Base-by-base conservation (phyloP, 2,329 filamentous ascomycete genomes). In the Lasiodiplodia sp. region DNA sequence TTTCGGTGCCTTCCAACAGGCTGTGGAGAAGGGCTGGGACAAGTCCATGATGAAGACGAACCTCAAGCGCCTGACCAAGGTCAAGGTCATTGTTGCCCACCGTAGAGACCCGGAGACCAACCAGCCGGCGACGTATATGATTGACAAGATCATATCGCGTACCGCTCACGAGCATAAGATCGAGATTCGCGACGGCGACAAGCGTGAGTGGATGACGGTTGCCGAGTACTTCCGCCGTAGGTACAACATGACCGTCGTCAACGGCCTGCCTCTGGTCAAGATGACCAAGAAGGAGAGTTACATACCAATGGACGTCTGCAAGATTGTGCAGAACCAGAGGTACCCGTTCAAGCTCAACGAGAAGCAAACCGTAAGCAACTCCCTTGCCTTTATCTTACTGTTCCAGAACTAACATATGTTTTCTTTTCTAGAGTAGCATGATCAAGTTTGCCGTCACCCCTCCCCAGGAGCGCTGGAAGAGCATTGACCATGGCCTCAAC, bases 391-490 rank as follows among this genome's bases (percentile, higher is more conserved):
- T 25, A 3, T 34, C 5, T 38, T 3, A n/a, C 11, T 12, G 23
- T 14, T 11, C 16, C 10, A 2, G 2, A 5, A 5, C 60, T 64
- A 11, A 64, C 58, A 3, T 6, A 2, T 16, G 11, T 52, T 38
- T 47, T 31, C 23, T 52, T 38, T 47, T 31, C 23, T 21, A 64
- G 60, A 81, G 86, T 5, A n/a, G 21, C 16, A 99, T 99, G 96
- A 97, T 99, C 82, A 95, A 92, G 78, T 93, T 95, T 74, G 94
- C 95, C 0, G 95, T 97, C 4, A 93, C 91, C 6, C 86, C 90
- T 1, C 96, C 96, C 0, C 77, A 78, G 0, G 78, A 89, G 37
- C 92, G 96, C n/a, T 87, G 88, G 72, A 73, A 77, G 0, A 88
- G 91, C 23, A 94, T 98, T 72, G 81, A 89, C 60, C 78, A 86